Base-by-base conservation (phyloP, 805 yeast species). In the Lachancea nothofagi region DNA sequence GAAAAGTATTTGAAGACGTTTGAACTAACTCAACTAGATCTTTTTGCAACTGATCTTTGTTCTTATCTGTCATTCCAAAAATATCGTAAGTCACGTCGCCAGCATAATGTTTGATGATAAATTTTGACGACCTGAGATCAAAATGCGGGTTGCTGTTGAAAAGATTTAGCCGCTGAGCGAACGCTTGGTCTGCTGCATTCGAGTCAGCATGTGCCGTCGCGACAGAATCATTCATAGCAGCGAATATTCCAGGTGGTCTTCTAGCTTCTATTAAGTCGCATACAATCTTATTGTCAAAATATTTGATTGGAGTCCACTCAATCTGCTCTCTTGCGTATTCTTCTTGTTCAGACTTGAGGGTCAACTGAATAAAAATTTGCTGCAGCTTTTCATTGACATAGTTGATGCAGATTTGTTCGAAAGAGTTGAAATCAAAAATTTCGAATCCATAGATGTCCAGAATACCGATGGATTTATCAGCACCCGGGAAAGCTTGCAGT, bases 131-230 rank as follows among this genome's bases (percentile, higher is more conserved):
- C 57, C 98, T 79, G 53, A 84, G 75, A 54, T 89, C 96, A 58
- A 93, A 88, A 61, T 93, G 94, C 18, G 85, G 82, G 61, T 88
- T 89, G 17, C 74, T 64, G 5, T 88, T 70, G 43, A 93, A 84
- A 78, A 85, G 72, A 50, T 87, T 84, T 54, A 93, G 71, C 64
- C 97, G 76, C 69, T 87, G 96, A 13, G 93, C 83, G 64, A 93
- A 93, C 1, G 94, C 85, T 65, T 88, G 96, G 62, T 93, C 99
- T 2, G 97, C 97, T 14, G 97, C 98, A 38, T 69, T 73, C 1
- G 96, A 83, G 58, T 93, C 97, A 3, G 98, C 99, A 60, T 93
- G 98, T 0, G 98, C 98, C 20, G 97, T 93, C 26, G 96, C 97
- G 55, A 88, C 82, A 1, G 97, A 90, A 69, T 93, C 98, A 64